Percentiles rank a stretch among this genome's conserved stretches.
These are phyloP conservation scores for Scleroderma bovista DNA, from an alignment of 768 basidiomycete genomes.

Conservation along the genomic window DNA sequence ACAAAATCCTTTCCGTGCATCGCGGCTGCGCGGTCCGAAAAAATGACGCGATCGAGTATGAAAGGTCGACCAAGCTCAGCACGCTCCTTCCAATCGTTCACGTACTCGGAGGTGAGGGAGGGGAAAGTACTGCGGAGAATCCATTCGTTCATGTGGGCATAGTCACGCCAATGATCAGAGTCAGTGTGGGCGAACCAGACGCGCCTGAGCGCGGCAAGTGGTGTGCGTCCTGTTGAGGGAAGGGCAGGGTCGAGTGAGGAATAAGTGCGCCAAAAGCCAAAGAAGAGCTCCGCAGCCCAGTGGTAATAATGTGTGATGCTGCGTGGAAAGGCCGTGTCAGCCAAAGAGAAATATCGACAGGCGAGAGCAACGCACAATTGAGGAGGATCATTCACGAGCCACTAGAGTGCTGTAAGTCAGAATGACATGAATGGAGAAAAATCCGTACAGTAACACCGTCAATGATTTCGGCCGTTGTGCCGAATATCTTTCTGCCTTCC, in stretches of 20 bases:
- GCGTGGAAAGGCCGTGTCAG: neutral
- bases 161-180: slow-evolving; percentile 83
- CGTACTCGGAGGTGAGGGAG: slow-evolving; percentile 72
- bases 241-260: slow-evolving; percentile 74
- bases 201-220: slow-evolving; percentile 68
- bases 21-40: slow-evolving; percentile 82
- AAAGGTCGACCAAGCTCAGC: slow-evolving; percentile 61
- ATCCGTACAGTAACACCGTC: slow-evolving; percentile 67
- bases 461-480: slow-evolving; percentile 63
- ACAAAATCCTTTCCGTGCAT: slow-evolving; percentile 64
- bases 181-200: slow-evolving; percentile 73
- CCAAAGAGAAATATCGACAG: neutral
- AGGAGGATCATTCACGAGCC: slow-evolving; percentile 76
- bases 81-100: slow-evolving; percentile 80
- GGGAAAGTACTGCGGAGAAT: slow-evolving; percentile 79
- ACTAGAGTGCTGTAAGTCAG: slow-evolving; percentile 34
- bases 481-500: slow-evolving; percentile 66
- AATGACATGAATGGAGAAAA: neutral
- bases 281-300: slow-evolving; percentile 87
- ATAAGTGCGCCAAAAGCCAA: slow-evolving; percentile 90
- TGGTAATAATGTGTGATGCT: slow-evolving; percentile 93
- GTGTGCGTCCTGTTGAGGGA: slow-evolving; percentile 56
- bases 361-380: slow-evolving; percentile 63
- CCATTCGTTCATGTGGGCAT: slow-evolving; percentile 87
- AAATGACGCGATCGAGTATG: slow-evolving; percentile 81